Conservation (phyloP, 305 asterid species). For the Fraxinus latifolia region DNA sequence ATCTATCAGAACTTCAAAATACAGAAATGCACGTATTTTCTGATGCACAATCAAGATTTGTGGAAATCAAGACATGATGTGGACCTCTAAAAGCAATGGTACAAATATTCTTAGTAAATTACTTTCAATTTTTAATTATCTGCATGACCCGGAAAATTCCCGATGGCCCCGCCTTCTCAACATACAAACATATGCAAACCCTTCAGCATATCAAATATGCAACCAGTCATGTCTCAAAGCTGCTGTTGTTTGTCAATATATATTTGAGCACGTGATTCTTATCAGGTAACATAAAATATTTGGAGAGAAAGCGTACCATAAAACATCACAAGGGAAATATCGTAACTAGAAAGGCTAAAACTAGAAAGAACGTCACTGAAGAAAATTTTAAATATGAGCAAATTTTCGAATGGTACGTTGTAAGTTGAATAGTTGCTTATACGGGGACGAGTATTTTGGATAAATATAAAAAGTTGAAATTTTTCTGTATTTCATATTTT, state of each 20-base stretch:
- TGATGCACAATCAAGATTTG: not conserved
- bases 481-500: no score
- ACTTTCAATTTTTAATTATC: not conserved
- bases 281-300: not conserved
- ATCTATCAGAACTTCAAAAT: not conserved
- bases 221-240: not conserved
- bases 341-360: not conserved
- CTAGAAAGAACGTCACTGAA: not conserved
- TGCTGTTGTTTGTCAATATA: not conserved
- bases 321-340: not conserved
- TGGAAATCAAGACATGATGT: constrained; percentile 6
- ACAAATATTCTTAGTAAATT: not conserved
- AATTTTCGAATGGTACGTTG: not conserved
- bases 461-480: not conserved
- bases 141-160: not conserved
- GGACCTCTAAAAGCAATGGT: constrained; percentile 7
- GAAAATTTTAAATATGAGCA: not conserved
- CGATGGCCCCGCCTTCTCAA: constrained; percentile 5
- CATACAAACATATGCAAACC: not conserved
- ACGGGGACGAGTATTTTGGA: not conserved
- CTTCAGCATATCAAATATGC: not conserved
- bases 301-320: not conserved
- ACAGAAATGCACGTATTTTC: not conserved
- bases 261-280: not conserved
- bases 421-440: not conserved